These are phyloP conservation scores for Penicillium macrosclerotiorum DNA, from an alignment of 495 filamentous ascomycete species.

Conservation along the genomic window DNA sequence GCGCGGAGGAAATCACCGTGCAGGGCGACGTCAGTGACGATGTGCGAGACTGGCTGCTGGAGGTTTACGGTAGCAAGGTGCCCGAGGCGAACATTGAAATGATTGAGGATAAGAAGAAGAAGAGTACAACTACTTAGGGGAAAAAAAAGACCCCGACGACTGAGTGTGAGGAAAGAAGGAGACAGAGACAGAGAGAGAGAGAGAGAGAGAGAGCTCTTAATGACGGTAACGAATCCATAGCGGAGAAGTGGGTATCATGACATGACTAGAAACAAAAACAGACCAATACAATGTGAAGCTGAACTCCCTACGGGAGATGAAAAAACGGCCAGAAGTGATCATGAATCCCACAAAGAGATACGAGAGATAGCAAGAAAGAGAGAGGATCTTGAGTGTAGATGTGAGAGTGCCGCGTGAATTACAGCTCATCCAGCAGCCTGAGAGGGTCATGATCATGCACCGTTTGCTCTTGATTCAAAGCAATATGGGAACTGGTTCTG, in stretches of 20 bases:
- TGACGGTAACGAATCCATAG: conserved; percentile 17
- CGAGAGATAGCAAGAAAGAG: background rate
- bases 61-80: conserved; percentile 75
- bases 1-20: conserved; percentile 94
- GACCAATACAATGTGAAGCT: no score
- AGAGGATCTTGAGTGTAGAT: no score
- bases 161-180: no score
- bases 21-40: conserved; percentile 97
- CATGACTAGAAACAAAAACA: conserved; percentile 17
- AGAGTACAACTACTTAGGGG: no score
- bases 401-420: background rate
- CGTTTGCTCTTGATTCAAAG: background rate
- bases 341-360: background rate
- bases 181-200: background rate
- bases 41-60: conserved; percentile 83
- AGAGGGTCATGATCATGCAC: conserved; percentile 26
- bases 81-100: conserved; percentile 93
- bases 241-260: conserved; percentile 31
- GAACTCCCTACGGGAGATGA: no score
- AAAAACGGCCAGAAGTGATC: background rate
- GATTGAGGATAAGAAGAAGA: conserved; percentile 91
- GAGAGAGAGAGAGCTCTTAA: conserved; percentile 11
- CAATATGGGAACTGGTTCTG: no score
- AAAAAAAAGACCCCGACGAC: no score
- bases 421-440: conserved; percentile 37